phyloP scores from a whole-genome alignment of 306 rosid species.

The Castanopsis chinensis region DNA sequence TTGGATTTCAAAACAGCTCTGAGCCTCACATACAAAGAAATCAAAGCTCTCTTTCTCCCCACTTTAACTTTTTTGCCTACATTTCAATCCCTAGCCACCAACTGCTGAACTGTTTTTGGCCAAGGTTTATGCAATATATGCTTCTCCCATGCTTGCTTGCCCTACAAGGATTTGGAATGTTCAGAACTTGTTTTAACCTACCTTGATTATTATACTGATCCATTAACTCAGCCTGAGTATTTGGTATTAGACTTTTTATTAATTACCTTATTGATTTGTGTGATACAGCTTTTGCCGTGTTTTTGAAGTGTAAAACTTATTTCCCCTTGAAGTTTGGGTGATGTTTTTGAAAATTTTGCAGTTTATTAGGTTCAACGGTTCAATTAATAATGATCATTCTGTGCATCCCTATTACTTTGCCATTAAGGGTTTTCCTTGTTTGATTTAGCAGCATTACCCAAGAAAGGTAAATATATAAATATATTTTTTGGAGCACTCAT shows the following conservation, averaged over 20 bases:
- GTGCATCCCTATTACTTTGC: neutral
- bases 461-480: neutral
- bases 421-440: neutral
- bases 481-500: conserved; percentile 7
- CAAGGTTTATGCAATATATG: neutral
- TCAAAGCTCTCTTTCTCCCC: neutral
- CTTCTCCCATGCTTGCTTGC: neutral
- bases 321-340: neutral
- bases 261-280: neutral
- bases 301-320: neutral
- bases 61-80: neutral
- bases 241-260: neutral
- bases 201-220: neutral
- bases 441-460: neutral
- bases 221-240: neutral
- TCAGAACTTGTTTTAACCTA: neutral
- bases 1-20: neutral
- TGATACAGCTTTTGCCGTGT: neutral
- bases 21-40: neutral
- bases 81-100: neutral
- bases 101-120: neutral
- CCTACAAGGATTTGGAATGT: too few species aligned
- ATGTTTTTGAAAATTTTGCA: neutral
- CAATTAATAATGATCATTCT: neutral
- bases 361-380: neutral